Conservation (phyloP, 2,329 filamentous ascomycete genomes). For the Fusarium transvaalense region DNA sequence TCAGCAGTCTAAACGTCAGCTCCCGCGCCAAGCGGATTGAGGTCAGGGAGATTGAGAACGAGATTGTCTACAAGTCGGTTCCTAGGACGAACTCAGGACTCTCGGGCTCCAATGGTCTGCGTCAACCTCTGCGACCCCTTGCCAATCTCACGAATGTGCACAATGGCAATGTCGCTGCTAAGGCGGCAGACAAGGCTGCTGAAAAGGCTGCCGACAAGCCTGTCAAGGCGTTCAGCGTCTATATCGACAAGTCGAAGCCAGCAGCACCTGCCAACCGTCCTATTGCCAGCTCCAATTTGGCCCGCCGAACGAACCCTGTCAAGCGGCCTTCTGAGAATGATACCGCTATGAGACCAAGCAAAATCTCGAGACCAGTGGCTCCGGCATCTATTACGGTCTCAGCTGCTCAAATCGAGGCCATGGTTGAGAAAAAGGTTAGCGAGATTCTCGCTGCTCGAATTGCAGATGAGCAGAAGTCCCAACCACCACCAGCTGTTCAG, state of each 20-base stretch:
- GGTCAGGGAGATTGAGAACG: slow-evolving; percentile 94
- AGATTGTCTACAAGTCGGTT: slow-evolving; percentile 85
- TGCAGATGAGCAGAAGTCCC: slow-evolving; percentile 61
- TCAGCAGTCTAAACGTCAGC: slow-evolving; percentile 94
- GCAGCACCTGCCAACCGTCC: slow-evolving; percentile 53
- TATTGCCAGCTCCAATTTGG: slow-evolving; percentile 52
- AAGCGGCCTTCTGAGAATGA: slow-evolving; percentile 62
- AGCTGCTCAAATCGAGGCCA: slow-evolving; percentile 84
- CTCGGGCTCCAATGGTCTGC: slow-evolving; percentile 58
- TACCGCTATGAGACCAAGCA: slow-evolving; percentile 59
- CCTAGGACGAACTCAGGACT: slow-evolving; percentile 65
- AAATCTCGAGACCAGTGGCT: slow-evolving; percentile 53
- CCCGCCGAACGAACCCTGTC: slow-evolving; percentile 50
- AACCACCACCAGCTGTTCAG: slow-evolving; percentile 51
- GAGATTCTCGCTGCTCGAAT: slow-evolving; percentile 84
- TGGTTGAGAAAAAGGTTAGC: slow-evolving; percentile 91
- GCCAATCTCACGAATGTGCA: slow-evolving; percentile 81
- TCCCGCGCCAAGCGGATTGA: slow-evolving; percentile 97
- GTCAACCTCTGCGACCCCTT: slow-evolving; percentile 84
- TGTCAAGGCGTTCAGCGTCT: slow-evolving; percentile 87
- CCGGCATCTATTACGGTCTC: slow-evolving; percentile 65
- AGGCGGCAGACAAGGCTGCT: slow-evolving; percentile 57
- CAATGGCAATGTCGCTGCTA: slow-evolving; percentile 64
- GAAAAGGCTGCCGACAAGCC: slow-evolving; percentile 68
- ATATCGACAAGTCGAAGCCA: slow-evolving; percentile 76